phyloP scores from a whole-genome alignment of 257 asterid genomes.

The Forsythia suspensa region DNA sequence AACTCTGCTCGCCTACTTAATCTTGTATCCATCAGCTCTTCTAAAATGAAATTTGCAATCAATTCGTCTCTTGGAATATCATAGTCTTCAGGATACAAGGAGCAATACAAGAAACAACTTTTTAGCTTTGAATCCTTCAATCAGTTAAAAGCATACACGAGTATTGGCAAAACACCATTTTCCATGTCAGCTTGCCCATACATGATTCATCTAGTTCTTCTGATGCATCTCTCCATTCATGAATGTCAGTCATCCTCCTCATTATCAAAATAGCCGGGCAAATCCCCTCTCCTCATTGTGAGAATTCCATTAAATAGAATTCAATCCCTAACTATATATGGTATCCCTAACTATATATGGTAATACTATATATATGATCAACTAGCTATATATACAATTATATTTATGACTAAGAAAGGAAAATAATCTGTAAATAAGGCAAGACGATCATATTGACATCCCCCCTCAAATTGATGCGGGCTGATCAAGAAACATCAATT shows the following conservation, averaged over 20 bases:
- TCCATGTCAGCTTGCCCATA: slow-evolving; percentile 27
- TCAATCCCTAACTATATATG: no score
- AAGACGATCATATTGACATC: no score
- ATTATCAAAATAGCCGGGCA: no score
- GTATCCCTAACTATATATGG: no score
- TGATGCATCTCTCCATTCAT: slow-evolving; percentile 33
- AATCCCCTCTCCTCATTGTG: no score
- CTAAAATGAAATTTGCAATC: slow-evolving; percentile 25
- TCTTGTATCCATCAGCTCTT: slow-evolving; percentile 30
- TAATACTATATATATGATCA: no score
- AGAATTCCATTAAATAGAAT: no score
- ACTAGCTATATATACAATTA: no score
- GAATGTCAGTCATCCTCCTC: slow-evolving; percentile 24
- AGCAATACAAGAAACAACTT: slow-evolving; percentile 33
- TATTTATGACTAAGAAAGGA: no score
- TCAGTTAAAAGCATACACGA: slow-evolving; percentile 27
- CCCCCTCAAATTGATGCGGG: no score
- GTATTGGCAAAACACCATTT: slow-evolving; percentile 24
- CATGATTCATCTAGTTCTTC: slow-evolving; percentile 30
- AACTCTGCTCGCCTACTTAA: slow-evolving; percentile 21
- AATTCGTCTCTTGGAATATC: slow-evolving; percentile 27
- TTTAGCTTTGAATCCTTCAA: slow-evolving; percentile 20
- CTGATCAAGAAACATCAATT: no score
- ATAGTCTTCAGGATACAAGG: slow-evolving; percentile 34
- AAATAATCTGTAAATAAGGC: no score